These are phyloP conservation scores for Pleoardoris graminearum DNA, from an alignment of 2,329 filamentous ascomycete genomes.

Conservation along the genomic window DNA sequence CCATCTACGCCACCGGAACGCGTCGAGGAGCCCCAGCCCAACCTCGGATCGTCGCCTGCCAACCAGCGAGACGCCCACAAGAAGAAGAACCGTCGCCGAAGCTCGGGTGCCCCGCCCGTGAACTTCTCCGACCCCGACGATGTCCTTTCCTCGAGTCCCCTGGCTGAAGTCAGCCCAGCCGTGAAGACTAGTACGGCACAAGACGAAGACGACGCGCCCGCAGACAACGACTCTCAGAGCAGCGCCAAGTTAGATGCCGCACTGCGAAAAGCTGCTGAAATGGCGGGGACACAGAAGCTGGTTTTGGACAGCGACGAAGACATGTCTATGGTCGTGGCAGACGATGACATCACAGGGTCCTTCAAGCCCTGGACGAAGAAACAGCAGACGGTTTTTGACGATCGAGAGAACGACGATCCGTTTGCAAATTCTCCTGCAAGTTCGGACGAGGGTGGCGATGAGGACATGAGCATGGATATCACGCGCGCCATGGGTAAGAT, in stretches of 20 bases:
- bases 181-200: constrained; percentile 48
- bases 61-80: constrained; percentile 68
- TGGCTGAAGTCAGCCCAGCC: constrained; percentile 62
- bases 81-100: constrained; percentile 62
- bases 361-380: constrained; percentile 74
- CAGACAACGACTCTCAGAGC: constrained; percentile 59
- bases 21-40: constrained; percentile 62
- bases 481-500: constrained; percentile 83
- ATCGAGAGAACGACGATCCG: constrained; percentile 57
- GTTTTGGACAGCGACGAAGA: constrained; percentile 60
- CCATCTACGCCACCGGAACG: constrained; percentile 67
- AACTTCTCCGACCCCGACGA: constrained; percentile 67
- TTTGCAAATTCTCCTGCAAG: constrained; percentile 52
- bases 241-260: constrained; percentile 77
- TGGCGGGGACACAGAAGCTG: constrained; percentile 73
- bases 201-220: constrained; percentile 67
- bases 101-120: constrained; percentile 67
- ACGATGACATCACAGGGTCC: constrained; percentile 73
- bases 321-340: constrained; percentile 58
- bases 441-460: constrained; percentile 47
- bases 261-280: constrained; percentile 71
- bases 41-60: constrained; percentile 63
- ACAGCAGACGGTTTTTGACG: constrained; percentile 38
- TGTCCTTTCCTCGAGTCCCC: constrained; percentile 76
- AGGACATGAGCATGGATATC: constrained; percentile 92